Evolutionary conservation across 495 filamentous ascomycete genomes (phyloP), one percentile per base, ranked within the genome.

Genomic region (Neurospora sp.): DNA sequence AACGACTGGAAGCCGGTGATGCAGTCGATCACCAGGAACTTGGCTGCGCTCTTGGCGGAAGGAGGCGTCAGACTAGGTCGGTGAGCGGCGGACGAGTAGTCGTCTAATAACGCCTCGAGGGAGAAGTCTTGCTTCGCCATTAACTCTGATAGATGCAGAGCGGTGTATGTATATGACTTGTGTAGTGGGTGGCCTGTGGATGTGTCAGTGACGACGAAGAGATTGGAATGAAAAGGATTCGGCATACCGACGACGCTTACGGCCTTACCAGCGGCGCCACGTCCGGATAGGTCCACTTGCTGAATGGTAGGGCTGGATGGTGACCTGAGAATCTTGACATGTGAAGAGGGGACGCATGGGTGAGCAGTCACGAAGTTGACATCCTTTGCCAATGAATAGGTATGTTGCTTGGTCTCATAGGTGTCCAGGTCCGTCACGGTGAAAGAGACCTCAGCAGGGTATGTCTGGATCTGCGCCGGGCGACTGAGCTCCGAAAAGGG

Each of bases 291-390:
- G 70, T 87, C 85, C 66, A 87, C 84, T 71, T 86, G 85, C 71
- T 84, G 85, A 40, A 87, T 86, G 9, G 85, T 87, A 44, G 85
- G 83, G 76, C 83, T 87, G 35, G 82, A 84, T 6, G 85, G 82
- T 27, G 81, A 84, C 76, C 83, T 85, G 39, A 87, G 75, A 71
- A 86, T 83, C 44, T 84, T 86, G 9, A 85, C 80, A 74, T 84
- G 85, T 9, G 81, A 82, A 2, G 90, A 90, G 7, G 88, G 86
- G 5, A 86, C 86, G 69, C 91, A 93, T 69, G 89, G 88, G 72
- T 91, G 88, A 0, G 88, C 88, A 9, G 91, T 90, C 60, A 92
- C 83, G 77, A 92, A 92, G 75, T 87, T 86, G 54, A 91, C 86
- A 75, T 92, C 90, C 76, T 91, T 86, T n/a, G 78, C 79, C 70